Conservation (phyloP, 352 stramenopile genomes). For the Pythium apleroticum region DNA sequence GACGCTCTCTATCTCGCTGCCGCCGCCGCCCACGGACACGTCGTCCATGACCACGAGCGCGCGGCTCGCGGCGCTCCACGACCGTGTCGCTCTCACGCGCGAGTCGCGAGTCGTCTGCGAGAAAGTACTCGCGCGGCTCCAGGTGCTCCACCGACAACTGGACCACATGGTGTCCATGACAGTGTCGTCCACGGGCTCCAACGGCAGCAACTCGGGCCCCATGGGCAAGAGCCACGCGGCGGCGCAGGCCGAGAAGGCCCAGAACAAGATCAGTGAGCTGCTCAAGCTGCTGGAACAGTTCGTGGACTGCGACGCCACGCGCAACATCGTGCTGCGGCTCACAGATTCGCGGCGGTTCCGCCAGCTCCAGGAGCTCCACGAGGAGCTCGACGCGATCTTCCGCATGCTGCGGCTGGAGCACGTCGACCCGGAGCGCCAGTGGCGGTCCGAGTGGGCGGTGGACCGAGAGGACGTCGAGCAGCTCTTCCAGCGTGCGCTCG, state of each 20-base stretch:
- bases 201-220: not conserved
- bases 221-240: conserved; percentile 12
- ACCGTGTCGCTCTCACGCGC: conserved; percentile 7
- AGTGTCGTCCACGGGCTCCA: conserved; percentile 21
- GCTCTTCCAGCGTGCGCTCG: conserved; percentile 36
- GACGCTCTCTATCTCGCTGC: not conserved
- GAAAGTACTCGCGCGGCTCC: conserved; percentile 26
- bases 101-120: conserved; percentile 24
- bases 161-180: conserved; percentile 33
- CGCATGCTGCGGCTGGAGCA: conserved; percentile 38
- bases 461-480: conserved; percentile 47
- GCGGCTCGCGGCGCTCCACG: conserved; percentile 18
- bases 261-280: conserved; percentile 20
- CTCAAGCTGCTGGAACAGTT: conserved; percentile 22
- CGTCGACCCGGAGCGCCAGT: conserved; percentile 43
- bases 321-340: conserved; percentile 24
- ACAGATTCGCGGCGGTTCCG: conserved; percentile 27
- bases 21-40: not conserved
- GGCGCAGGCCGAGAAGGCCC: conserved; percentile 18
- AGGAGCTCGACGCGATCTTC: conserved; percentile 27
- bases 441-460: conserved; percentile 49
- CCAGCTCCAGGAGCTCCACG: conserved; percentile 26
- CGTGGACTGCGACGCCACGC: conserved; percentile 18
- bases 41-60: conserved; percentile 19
- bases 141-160: conserved; percentile 27